A percentile compares a stretch with the other conserved stretches of the same genome.
Conservation (phyloP, 345 rosid species). For the Angophora floribunda region DNA sequence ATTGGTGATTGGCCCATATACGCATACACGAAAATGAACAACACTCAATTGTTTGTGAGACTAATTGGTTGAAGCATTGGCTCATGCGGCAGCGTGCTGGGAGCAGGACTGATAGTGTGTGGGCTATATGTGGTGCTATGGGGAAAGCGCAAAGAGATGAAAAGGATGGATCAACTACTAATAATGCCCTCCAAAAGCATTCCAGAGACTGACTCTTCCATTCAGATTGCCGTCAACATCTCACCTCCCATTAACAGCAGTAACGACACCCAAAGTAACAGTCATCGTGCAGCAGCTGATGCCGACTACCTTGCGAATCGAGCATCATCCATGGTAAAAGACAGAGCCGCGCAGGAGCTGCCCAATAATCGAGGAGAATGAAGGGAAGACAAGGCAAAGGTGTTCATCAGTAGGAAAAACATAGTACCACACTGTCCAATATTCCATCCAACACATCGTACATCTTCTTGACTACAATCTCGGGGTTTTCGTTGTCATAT, state of each 20-base stretch:
- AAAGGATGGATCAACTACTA: background rate
- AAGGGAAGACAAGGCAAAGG: background rate
- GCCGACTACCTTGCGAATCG: background rate
- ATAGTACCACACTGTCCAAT: background rate
- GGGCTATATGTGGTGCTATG: conserved; percentile 47
- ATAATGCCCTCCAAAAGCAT: background rate
- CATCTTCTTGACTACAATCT: background rate
- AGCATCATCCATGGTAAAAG: background rate
- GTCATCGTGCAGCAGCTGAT: background rate
- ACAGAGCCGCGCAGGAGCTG: background rate
- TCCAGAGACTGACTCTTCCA: background rate
- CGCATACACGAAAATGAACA: background rate
- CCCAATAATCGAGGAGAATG: background rate
- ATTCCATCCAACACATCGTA: background rate
- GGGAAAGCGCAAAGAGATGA: conserved; percentile 36
- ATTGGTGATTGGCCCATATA: background rate
- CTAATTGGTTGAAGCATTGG: background rate
- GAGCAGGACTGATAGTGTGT: conserved; percentile 27
- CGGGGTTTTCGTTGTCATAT: background rate
- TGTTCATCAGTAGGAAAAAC: background rate
- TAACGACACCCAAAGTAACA: background rate
- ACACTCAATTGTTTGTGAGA: background rate
- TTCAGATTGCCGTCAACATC: background rate
- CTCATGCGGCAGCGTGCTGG: conserved; percentile 25
- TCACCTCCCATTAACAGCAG: background rate